Percentiles rank a stretch among this genome's conserved stretches.
phyloP scores from a whole-genome alignment of 2,329 filamentous ascomycete genomes.

The Paraconiothyrium sp. region DNA sequence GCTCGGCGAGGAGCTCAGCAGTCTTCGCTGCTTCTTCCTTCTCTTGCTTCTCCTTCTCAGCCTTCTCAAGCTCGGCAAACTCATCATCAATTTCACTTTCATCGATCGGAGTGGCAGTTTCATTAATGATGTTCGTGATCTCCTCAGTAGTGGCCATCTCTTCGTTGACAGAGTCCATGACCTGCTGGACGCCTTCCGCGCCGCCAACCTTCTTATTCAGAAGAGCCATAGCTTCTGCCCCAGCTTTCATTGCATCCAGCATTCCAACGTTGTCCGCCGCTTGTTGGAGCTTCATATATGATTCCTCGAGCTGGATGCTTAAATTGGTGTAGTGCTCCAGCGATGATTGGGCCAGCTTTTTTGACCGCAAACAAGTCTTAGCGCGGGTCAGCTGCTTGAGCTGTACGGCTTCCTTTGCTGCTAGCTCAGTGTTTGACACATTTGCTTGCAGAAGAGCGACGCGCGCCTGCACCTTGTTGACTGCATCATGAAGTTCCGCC shows the following conservation, averaged over 20 bases:
- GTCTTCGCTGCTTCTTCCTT: conserved; percentile 66
- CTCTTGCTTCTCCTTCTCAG: conserved; percentile 81
- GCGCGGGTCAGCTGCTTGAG: conserved; percentile 79
- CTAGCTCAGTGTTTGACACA: conserved; percentile 58
- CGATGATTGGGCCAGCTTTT: conserved; percentile 80
- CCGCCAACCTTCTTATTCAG: conserved; percentile 84
- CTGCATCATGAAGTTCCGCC: conserved; percentile 79
- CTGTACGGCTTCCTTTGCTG: conserved; percentile 75
- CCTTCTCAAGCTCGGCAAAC: conserved; percentile 75
- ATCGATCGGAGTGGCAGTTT: conserved; percentile 66
- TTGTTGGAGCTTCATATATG: conserved; percentile 84
- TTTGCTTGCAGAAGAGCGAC: conserved; percentile 70
- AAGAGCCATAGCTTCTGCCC: conserved; percentile 73
- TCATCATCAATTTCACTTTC: conserved; percentile 89
- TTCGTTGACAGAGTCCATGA: conserved; percentile 78
- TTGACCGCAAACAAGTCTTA: conserved; percentile 79
- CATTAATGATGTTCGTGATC: conserved; percentile 78
- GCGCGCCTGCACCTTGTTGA: conserved; percentile 71
- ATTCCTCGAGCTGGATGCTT: conserved; percentile 82
- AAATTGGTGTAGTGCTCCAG: conserved; percentile 77
- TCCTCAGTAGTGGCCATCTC: conserved; percentile 81
- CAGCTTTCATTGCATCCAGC: conserved; percentile 82
- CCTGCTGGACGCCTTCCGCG: conserved; percentile 75
- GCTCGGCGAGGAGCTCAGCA: conserved; percentile 55
- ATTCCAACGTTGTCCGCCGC: conserved; percentile 86